Base-by-base conservation (phyloP, 2,329 filamentous ascomycete species). In the Aspergillus novoparasiticus region DNA sequence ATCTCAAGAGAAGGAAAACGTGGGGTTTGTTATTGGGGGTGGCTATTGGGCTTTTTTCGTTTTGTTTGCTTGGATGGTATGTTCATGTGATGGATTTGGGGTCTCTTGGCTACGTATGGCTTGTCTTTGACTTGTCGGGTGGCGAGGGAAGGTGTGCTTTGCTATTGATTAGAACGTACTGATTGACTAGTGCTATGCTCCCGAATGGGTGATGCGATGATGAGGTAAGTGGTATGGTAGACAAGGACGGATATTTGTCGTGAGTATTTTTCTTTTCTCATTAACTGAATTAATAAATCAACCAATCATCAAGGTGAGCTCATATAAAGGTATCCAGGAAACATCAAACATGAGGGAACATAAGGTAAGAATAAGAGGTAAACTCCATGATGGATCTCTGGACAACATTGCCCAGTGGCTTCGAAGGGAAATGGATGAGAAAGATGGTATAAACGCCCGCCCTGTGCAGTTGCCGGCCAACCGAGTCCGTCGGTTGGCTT, bases 311-410 rank as follows among this genome's bases (percentile, higher is more conserved):
- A 61, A 58, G 34, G 51, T 23, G 51, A 36, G 53, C 60, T 62
- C 60, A 60, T 60, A 51, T 50, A 61, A 58, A 66, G 65, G 65
- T 66, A 66, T 66, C 65, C 63, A 66, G 54, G 32, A 55, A 58
- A 62, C 51, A 39, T 45, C 48, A 48, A 48, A 39, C 19, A 54
- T 41, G 34, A 41, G 19, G 16, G 16, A 60, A 43, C 48, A 30
- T 53, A 28, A 53, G 60, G 57, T 26, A 54, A 59, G 23, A 21
- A 62, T 55, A 46, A 41, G 57, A 53, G 21, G 26, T 53, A 58
- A 51, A 50, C 57, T 57, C 62, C 59, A 64, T 50, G 36, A 36
- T 55, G 46, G 34, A 28, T 34, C 41, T 26, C n/a, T 54, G 39
- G 51, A 41, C 41, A 61, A 60, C 23, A 57, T 43, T 51, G 16